phyloP scores from a whole-genome alignment of 345 rosid species.

The Arabis alpina region DNA sequence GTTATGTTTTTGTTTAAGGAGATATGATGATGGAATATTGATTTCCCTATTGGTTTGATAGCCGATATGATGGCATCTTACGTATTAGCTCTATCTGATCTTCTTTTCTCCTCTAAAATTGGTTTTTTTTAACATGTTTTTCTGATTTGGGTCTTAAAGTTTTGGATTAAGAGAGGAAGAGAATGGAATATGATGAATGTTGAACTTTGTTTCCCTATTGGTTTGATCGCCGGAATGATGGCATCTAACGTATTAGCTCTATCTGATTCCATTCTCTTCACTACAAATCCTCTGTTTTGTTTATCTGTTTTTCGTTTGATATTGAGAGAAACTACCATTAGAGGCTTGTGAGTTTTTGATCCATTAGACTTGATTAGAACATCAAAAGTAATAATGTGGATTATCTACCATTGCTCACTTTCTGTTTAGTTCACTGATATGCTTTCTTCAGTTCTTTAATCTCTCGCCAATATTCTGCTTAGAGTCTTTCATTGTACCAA shows the following conservation, averaged over 20 bases:
- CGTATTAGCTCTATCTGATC: slow-evolving; percentile 50
- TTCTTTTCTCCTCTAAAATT: neutral
- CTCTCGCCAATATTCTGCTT: too few species aligned
- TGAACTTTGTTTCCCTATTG: slow-evolving; percentile 45
- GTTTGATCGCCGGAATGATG: slow-evolving; percentile 46
- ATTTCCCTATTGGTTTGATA: slow-evolving; percentile 47
- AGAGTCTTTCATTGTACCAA: too few species aligned
- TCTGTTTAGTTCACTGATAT: too few species aligned
- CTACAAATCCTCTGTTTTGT: neutral
- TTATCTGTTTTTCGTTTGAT: too few species aligned
- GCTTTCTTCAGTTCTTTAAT: too few species aligned
- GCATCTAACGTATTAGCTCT: slow-evolving; percentile 45
- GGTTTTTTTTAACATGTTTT: neutral
- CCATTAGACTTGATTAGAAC: too few species aligned
- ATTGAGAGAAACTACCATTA: too few species aligned
- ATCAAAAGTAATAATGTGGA: too few species aligned
- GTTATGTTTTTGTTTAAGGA: neutral
- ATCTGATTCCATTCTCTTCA: slow-evolving; percentile 42
- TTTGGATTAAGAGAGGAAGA: too few species aligned
- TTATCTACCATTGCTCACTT: too few species aligned
- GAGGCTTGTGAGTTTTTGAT: too few species aligned
- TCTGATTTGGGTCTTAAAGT: neutral
- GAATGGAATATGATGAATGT: slow-evolving; percentile 39
- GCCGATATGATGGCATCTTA: slow-evolving; percentile 47
- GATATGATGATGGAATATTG: slow-evolving; percentile 39